Percentiles rank a stretch among this genome's conserved stretches.
phyloP scores from a whole-genome alignment of 192 early-diverging fungal genomes.

The Backusella liffmaniae region DNA sequence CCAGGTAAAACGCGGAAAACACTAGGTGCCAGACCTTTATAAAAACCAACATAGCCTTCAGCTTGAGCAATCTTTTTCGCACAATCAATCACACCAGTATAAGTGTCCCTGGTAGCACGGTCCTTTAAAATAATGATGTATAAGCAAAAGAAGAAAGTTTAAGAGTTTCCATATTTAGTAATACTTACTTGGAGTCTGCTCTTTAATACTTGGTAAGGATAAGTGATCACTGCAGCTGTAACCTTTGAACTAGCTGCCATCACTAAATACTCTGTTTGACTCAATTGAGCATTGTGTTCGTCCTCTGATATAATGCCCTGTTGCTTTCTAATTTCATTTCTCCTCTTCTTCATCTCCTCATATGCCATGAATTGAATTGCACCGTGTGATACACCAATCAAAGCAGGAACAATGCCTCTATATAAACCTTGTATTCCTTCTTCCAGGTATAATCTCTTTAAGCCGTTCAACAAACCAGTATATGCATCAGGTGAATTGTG shows the following conservation, averaged over 20 bases:
- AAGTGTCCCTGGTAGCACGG: slow-evolving; percentile 50
- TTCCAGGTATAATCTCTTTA: slow-evolving; percentile 52
- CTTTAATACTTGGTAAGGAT: slow-evolving; percentile 90
- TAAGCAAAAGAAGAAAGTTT: background rate
- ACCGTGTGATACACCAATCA: slow-evolving; percentile 95
- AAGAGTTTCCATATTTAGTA: background rate
- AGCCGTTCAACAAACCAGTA: slow-evolving; percentile 62
- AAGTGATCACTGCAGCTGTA: slow-evolving; percentile 83
- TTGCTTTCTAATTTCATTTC: slow-evolving; percentile 39
- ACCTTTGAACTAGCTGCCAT: slow-evolving; percentile 89
- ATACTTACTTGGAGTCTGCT: slow-evolving; percentile 77
- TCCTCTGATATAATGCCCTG: slow-evolving; percentile 22
- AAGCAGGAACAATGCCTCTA: slow-evolving; percentile 79
- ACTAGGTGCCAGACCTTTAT: slow-evolving; percentile 90
- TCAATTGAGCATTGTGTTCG: slow-evolving; percentile 32
- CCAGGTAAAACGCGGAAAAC: slow-evolving; percentile 89
- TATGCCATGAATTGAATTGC: slow-evolving; percentile 98
- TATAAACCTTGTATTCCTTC: slow-evolving; percentile 79
- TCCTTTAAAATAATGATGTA: slow-evolving; percentile 19
- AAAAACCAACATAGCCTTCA: slow-evolving; percentile 83
- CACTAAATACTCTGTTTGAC: slow-evolving; percentile 71
- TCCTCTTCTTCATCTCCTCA: slow-evolving; percentile 90
- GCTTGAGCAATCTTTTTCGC: slow-evolving; percentile 64
- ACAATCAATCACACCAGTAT: slow-evolving; percentile 71
- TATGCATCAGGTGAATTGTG: slow-evolving; percentile 57